A percentile compares a stretch with the other conserved stretches of the same genome.
These are phyloP conservation scores for Oryza coarctata DNA, from an alignment of 176 grass and related monocot species.

Conservation along the genomic window DNA sequence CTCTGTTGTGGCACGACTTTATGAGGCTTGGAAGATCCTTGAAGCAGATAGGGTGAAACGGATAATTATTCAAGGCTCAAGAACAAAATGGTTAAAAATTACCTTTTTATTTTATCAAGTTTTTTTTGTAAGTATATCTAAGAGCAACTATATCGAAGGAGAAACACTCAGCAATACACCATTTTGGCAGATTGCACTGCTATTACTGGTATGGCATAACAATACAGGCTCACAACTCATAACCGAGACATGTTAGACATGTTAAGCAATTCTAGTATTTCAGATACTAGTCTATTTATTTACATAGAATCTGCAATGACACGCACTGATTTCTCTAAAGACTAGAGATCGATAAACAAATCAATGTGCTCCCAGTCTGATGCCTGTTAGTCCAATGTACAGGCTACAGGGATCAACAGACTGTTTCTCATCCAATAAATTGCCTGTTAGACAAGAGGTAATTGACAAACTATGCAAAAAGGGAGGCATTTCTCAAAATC, in stretches of 20 bases:
- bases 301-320: not conserved
- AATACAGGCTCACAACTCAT: slow-evolving; percentile 6
- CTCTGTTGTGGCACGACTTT: slow-evolving; percentile 5
- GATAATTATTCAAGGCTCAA: slow-evolving; percentile 21
- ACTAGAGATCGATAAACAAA: not conserved
- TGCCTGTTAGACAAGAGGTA: not conserved
- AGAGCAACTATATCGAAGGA: not conserved
- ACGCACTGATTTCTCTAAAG: not conserved
- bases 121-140: not conserved
- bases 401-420: not conserved
- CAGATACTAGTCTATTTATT: not conserved
- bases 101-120: not conserved
- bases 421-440: slow-evolving; percentile 7
- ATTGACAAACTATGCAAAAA: not conserved
- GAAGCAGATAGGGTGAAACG: not conserved
- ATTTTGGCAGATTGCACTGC: not conserved
- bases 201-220: not conserved
- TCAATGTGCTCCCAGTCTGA: not conserved
- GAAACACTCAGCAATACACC: not conserved
- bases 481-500: not conserved
- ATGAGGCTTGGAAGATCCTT: slow-evolving; percentile 14
- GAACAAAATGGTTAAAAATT: not conserved
- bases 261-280: not conserved
- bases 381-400: not conserved
- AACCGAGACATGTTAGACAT: not conserved